A percentile compares a stretch with the other conserved stretches of the same genome.
Evolutionary conservation across 352 stramenopile genomes (phyloP).

Genomic region (Globisporangium parvum): DNA sequence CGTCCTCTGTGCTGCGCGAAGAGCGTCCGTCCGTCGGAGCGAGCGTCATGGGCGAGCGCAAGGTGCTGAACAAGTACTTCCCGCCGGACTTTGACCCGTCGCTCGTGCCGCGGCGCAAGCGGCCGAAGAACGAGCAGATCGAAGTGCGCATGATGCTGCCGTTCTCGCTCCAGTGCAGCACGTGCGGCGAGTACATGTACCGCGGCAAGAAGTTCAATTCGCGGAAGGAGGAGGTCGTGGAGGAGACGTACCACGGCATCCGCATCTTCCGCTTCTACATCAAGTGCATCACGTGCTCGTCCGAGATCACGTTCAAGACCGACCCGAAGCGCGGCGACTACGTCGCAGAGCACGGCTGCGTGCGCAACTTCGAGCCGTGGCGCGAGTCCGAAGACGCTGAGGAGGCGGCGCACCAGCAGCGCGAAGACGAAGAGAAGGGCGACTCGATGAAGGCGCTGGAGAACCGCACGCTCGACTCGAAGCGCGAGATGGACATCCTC

Average conservation of each 20-base stretch:
- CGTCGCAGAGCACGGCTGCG: conserved; percentile 94
- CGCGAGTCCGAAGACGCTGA: conserved; percentile 84
- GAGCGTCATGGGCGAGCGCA: conserved; percentile 95
- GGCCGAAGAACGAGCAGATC: conserved; percentile 93
- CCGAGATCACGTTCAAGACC: conserved; percentile 97
- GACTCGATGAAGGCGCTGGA: conserved; percentile 98
- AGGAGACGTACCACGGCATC: conserved; percentile 95
- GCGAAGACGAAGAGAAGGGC: conserved; percentile 91
- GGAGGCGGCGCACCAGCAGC: conserved; percentile 58
- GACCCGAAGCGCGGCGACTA: conserved; percentile 99
- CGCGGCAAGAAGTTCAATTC: conserved; percentile 99
- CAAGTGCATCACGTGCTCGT: conserved; percentile 94
- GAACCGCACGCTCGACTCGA: conserved; percentile 97
- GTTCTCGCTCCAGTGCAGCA: conserved; percentile 97
- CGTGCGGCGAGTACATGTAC: conserved; percentile 98
- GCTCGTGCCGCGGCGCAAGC: conserved; percentile 92
- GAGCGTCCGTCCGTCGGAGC: too few species aligned
- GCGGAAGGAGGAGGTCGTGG: conserved; percentile 95
- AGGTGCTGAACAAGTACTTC: conserved; percentile 99
- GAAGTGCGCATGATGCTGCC: conserved; percentile 99
- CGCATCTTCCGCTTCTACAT: conserved; percentile 98
- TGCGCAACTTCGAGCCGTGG: conserved; percentile 97
- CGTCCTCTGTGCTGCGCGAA: too few species aligned
- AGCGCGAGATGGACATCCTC: conserved; percentile 98
- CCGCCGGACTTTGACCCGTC: conserved; percentile 97